Percentiles rank a stretch among this genome's conserved stretches.
These are phyloP conservation scores for Pichia sp. DNA, from an alignment of 1,139 yeast genomes.

Conservation along the genomic window DNA sequence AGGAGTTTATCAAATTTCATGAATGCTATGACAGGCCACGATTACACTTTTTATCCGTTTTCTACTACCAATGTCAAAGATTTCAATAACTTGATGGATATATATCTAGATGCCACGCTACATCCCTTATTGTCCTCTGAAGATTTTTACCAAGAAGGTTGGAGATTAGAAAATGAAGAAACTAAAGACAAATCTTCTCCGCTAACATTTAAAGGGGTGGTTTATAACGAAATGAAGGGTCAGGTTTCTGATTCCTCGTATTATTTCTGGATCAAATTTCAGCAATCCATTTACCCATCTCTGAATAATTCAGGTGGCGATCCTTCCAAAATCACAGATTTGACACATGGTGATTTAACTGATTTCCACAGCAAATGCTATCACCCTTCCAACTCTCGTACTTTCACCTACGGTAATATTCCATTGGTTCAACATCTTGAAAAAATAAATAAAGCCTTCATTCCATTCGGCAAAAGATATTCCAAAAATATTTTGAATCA, in stretches of 20 bases:
- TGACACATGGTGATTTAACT: conserved; percentile 65
- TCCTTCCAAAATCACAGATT: conserved; percentile 68
- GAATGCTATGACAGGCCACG: conserved; percentile 99
- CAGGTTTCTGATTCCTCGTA: conserved; percentile 88
- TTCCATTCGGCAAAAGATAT: conserved; percentile 44
- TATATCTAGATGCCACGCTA: conserved; percentile 81
- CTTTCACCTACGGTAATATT: conserved; percentile 82
- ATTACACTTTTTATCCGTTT: conserved; percentile 92
- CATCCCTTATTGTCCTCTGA: conserved; percentile 70
- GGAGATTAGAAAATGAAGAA: conserved; percentile 82
- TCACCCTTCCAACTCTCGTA: conserved; percentile 84
- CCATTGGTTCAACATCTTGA: conserved; percentile 55
- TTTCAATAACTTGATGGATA: conserved; percentile 75
- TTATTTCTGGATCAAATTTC: conserved; percentile 75
- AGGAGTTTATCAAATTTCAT: conserved; percentile 84
- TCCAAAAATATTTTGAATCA: conserved; percentile 22
- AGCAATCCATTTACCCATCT: conserved; percentile 78
- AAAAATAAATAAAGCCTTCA: conserved; percentile 46
- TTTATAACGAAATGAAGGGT: conserved; percentile 97
- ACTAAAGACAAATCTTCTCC: conserved; percentile 51
- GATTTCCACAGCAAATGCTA: conserved; percentile 69
- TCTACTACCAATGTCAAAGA: conserved; percentile 86
- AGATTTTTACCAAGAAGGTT: conserved; percentile 94
- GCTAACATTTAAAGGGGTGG: conserved; percentile 85
- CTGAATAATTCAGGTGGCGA: conserved; percentile 93